A percentile compares a stretch with the other conserved stretches of the same genome.
These are phyloP conservation scores for Boletus rex-veris DNA, from an alignment of 768 basidiomycete species.

Conservation along the genomic window DNA sequence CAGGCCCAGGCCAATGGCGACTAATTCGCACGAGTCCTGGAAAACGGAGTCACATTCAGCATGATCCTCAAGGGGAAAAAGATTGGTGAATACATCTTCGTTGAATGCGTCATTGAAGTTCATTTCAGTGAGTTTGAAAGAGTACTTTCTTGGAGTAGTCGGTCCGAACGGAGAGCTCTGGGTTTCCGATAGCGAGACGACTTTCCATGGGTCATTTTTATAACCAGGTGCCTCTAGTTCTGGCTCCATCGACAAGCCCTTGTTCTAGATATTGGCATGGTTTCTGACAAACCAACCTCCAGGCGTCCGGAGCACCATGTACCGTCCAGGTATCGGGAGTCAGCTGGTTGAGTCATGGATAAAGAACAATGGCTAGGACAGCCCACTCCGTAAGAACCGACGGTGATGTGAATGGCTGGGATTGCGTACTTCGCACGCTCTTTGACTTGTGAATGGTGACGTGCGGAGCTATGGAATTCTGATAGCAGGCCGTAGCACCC, in stretches of 20 bases:
- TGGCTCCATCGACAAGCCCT: neutral
- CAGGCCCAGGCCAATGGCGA: neutral
- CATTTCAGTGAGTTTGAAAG: neutral
- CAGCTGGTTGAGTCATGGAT: neutral
- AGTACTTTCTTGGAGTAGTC: neutral
- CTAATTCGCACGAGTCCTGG: constrained; percentile 11
- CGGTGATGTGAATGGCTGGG: neutral
- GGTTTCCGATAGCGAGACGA: neutral
- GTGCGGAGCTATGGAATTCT: neutral
- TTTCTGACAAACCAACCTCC: constrained; percentile 14
- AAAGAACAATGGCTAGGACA: neutral
- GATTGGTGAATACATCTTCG: constrained; percentile 11
- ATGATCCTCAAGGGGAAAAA: neutral
- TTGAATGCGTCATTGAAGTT: constrained; percentile 6
- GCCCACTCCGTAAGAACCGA: constrained; percentile 3
- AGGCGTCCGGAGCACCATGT: constrained; percentile 7
- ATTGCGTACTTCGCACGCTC: neutral
- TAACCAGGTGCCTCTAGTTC: constrained; percentile 2
- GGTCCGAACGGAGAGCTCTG: neutral
- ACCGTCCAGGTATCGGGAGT: constrained; percentile 1
- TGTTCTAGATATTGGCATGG: constrained; percentile 14
- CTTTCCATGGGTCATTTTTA: constrained; percentile 1
- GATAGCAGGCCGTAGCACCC: neutral
- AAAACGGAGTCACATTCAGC: neutral
- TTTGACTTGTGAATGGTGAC: neutral